These are phyloP conservation scores for Cladochytrium replicatum DNA, from an alignment of 192 early-diverging fungal species.

Conservation along the genomic window DNA sequence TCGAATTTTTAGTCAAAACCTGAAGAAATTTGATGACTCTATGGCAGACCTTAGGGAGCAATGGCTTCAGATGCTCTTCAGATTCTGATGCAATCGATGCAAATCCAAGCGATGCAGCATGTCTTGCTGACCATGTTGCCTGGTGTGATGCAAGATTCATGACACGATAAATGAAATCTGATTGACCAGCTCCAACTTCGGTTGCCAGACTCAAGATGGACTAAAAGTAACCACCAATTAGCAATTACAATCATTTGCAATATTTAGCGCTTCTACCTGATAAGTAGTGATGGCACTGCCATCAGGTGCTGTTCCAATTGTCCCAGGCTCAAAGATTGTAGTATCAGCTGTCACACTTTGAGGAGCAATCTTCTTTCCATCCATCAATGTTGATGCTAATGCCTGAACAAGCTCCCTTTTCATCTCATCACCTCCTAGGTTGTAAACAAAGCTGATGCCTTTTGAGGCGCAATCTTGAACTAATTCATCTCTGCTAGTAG, in stretches of 20 bases:
- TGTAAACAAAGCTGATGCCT: slow-evolving; percentile 73
- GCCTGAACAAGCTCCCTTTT: slow-evolving; percentile 58
- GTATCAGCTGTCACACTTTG: slow-evolving; percentile 60
- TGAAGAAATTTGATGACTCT: background rate
- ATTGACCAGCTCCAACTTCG: slow-evolving; percentile 90
- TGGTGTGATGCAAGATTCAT: slow-evolving; percentile 88
- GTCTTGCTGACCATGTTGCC: slow-evolving; percentile 81
- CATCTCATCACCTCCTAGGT: slow-evolving; percentile 60
- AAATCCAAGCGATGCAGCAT: slow-evolving; percentile 84
- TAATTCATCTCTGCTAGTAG: no score
- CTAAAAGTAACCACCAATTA: slow-evolving; percentile 35
- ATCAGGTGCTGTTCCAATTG: slow-evolving; percentile 66
- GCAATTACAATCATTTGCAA: background rate
- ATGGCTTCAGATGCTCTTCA: slow-evolving; percentile 67
- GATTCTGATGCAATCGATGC: slow-evolving; percentile 65
- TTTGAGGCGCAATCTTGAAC: slow-evolving; percentile 82
- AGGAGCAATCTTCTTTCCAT: slow-evolving; percentile 45
- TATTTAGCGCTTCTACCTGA: no score
- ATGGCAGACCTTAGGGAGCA: slow-evolving; percentile 39
- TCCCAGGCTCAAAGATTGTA: slow-evolving; percentile 55
- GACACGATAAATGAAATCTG: slow-evolving; percentile 87
- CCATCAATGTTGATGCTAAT: slow-evolving; percentile 67
- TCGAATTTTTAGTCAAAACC: background rate
- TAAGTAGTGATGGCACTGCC: slow-evolving; percentile 39
- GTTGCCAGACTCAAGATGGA: slow-evolving; percentile 79